phyloP scores from a whole-genome alignment of 2,329 filamentous ascomycete genomes.

The Paraconiothyrium brasiliense region DNA sequence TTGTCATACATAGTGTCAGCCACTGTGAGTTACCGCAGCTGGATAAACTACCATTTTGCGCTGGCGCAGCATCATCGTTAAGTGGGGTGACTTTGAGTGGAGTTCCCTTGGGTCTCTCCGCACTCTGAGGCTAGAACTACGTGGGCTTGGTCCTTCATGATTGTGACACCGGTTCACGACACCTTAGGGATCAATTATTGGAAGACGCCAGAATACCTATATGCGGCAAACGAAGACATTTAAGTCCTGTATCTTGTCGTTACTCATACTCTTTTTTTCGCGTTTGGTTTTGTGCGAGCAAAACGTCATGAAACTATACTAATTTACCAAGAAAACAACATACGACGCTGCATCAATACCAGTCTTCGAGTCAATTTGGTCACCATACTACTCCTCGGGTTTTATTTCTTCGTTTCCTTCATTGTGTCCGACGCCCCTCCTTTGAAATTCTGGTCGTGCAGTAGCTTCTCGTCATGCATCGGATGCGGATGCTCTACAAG shows the following conservation, averaged over 20 bases:
- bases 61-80: neutral
- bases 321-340: neutral
- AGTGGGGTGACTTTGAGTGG: neutral
- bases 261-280: neutral
- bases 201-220: no score
- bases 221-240: neutral
- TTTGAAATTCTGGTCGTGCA: neutral
- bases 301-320: neutral
- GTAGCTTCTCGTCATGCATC: neutral
- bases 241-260: neutral
- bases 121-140: neutral
- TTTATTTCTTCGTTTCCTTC: neutral
- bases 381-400: neutral
- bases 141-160: no score
- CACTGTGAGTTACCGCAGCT: neutral
- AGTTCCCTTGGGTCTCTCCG: neutral
- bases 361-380: neutral
- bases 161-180: no score
- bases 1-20: no score
- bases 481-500: constrained; percentile 1
- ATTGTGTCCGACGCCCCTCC: neutral
- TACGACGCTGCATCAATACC: neutral
- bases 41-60: neutral
- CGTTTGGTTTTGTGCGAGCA: neutral
- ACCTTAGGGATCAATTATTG: neutral